These are phyloP conservation scores for Candida coquimbonensis DNA, from an alignment of 805 yeast species.

Conservation along the genomic window DNA sequence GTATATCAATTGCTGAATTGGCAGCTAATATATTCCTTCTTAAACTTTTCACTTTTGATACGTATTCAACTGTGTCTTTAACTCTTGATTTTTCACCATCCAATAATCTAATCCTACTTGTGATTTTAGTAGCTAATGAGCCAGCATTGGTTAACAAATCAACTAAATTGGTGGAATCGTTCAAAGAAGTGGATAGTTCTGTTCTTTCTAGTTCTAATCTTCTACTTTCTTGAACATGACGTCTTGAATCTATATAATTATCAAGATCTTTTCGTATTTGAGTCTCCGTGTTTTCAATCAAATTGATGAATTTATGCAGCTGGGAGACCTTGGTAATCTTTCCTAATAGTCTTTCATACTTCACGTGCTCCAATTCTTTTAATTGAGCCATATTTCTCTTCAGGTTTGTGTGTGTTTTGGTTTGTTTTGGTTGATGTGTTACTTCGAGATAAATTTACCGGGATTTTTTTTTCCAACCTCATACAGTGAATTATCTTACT, in stretches of 20 bases:
- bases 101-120: conserved; percentile 59
- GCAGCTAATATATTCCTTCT: conserved; percentile 61
- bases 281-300: conserved; percentile 19
- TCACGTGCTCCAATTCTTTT: conserved; percentile 5
- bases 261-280: conserved; percentile 21
- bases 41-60: conserved; percentile 56
- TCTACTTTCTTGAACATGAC: conserved; percentile 25
- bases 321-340: conserved; percentile 19
- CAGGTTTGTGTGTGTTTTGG: neutral
- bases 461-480: too few relatives aligned
- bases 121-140: conserved; percentile 56
- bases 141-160: conserved; percentile 53
- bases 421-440: neutral
- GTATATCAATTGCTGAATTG: conserved; percentile 56
- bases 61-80: conserved; percentile 53
- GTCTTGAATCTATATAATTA: conserved; percentile 17
- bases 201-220: conserved; percentile 54
- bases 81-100: conserved; percentile 69
- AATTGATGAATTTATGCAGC: conserved; percentile 18
- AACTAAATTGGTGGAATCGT: conserved; percentile 49
- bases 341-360: conserved; percentile 17
- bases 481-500: too few relatives aligned
- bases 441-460: too few relatives aligned
- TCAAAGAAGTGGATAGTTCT: conserved; percentile 53
- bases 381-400: neutral